Base-by-base conservation (phyloP, 2,329 filamentous ascomycete species). In the Nakataea oryzae region DNA sequence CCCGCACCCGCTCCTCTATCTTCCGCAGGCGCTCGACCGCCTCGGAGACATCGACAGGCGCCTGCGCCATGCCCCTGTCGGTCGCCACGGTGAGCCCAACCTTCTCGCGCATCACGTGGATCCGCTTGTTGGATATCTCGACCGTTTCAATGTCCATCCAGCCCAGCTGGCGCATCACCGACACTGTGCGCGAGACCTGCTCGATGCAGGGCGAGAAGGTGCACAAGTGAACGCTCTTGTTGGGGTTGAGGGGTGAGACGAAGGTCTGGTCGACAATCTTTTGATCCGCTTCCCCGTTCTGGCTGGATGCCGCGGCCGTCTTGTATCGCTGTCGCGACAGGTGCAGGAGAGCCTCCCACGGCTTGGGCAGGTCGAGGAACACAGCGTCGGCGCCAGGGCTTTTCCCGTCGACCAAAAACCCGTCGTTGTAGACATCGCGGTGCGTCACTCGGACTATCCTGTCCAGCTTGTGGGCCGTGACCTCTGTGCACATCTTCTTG, bases 161-260 rank as follows among this genome's bases (percentile, higher is more conserved):
- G 61, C 91, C 91, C 8, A 92, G 78, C 50, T 86, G 83, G 61
- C 93, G 87, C 74, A 99, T 82, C 14, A 85, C 84, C 13, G 90
- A 88, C 61, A 96, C 87, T 0, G 95, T 97, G 62, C 87, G 85
- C 61, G 89, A 91, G 27, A 96, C 93, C 77, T 99, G 95, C 75
- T 99, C 95, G 66, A 99, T 96, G 74, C 95, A 99, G 0, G 95
- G 95, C 1, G 90, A 96, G 76, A 99, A 99, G 0, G 92, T 96
- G 78, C 95, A 99, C 62, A 99, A 83, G 70, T 95, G 83, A 1
- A 88, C 85, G 6, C 88, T 82, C 55, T 84, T 81, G n/a, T 81
- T 80, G 0, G 90, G 86, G 67, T 95, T 87, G 13, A 97, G 80
- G 0, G 84, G 81, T 0, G 84, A 87, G 21, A 81, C 71, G 77